Percentiles rank a stretch among this genome's conserved stretches.
phyloP scores from a whole-genome alignment of 192 early-diverging fungal genomes.

The Coemansia javaensis region DNA sequence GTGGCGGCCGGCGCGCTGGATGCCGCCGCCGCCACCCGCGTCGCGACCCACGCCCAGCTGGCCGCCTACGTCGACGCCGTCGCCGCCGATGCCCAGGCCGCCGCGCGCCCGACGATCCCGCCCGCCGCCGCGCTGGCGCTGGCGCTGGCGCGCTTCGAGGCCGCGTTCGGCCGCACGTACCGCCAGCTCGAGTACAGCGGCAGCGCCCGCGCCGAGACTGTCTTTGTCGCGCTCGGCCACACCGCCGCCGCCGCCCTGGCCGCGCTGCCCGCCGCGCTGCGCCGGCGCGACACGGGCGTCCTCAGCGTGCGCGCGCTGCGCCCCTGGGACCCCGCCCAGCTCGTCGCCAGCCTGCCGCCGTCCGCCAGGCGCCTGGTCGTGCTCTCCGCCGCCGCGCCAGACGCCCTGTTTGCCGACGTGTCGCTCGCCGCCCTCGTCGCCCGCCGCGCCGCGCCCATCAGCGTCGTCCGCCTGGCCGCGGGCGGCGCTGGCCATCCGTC shows the following conservation, averaged over 20 bases:
- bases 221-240: constrained; percentile 75
- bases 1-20: constrained; percentile 67
- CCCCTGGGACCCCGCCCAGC: constrained; percentile 76
- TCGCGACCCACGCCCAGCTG: constrained; percentile 52
- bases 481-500: constrained; percentile 1
- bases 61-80: constrained; percentile 38
- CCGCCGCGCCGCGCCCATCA: constrained; percentile 34
- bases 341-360: constrained; percentile 64
- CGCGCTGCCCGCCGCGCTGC: constrained; percentile 48
- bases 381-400: constrained; percentile 56
- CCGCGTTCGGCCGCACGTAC: constrained; percentile 59
- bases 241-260: constrained; percentile 50
- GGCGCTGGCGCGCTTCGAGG: constrained; percentile 43
- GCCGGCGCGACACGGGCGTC: constrained; percentile 56
- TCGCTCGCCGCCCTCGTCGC: constrained; percentile 59
- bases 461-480: constrained; percentile 10
- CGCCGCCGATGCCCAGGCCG: background rate
- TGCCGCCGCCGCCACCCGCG: constrained; percentile 50
- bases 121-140: constrained; percentile 12
- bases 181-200: constrained; percentile 81
- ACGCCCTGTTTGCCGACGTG: constrained; percentile 71
- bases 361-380: constrained; percentile 68
- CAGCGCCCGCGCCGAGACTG: constrained; percentile 60
- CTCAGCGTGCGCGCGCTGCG: constrained; percentile 74
- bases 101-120: background rate